Percentiles rank a stretch among this genome's conserved stretches.
phyloP scores from a whole-genome alignment of 1,284 basidiomycete species.

The Ceratobasidium sp. region DNA sequence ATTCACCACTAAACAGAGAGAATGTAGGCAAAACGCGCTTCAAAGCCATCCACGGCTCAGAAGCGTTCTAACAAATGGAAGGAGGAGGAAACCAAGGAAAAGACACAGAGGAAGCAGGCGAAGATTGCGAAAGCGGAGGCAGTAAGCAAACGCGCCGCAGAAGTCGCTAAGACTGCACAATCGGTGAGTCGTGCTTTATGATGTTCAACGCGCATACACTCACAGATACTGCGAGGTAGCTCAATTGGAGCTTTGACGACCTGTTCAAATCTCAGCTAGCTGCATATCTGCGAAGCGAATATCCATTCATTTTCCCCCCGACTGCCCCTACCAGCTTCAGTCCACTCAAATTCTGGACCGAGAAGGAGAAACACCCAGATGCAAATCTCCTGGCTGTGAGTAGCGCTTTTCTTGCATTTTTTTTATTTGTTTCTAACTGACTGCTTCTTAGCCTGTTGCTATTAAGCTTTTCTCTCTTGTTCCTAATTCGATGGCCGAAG shows the following conservation, averaged over 20 bases:
- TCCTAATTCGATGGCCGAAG: slow-evolving; percentile 56
- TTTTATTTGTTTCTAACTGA: no score
- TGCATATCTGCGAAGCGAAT: no score
- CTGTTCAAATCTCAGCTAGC: no score
- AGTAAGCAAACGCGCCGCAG: background rate
- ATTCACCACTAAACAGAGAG: no score
- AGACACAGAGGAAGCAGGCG: background rate
- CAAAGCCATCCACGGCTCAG: slow-evolving; percentile 11
- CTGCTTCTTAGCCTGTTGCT: slow-evolving; percentile 51
- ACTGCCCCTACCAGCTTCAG: no score
- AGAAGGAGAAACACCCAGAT: no score
- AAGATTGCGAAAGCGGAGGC: background rate
- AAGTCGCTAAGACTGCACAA: slow-evolving; percentile 30
- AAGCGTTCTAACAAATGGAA: slow-evolving; percentile 14
- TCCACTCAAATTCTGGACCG: no score
- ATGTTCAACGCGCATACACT: background rate
- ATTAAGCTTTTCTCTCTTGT: slow-evolving; percentile 57
- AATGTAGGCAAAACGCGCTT: no score
- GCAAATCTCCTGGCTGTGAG: no score
- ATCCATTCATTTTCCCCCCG: no score
- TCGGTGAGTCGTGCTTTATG: background rate
- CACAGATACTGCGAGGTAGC: background rate
- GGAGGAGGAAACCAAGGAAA: background rate
- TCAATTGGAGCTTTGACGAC: background rate
- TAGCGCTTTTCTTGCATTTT: no score